Evolutionary conservation across 2,329 filamentous ascomycete genomes (phyloP), one percentile per base, ranked within the genome.

Genomic region (Ophiostoma montium): DNA sequence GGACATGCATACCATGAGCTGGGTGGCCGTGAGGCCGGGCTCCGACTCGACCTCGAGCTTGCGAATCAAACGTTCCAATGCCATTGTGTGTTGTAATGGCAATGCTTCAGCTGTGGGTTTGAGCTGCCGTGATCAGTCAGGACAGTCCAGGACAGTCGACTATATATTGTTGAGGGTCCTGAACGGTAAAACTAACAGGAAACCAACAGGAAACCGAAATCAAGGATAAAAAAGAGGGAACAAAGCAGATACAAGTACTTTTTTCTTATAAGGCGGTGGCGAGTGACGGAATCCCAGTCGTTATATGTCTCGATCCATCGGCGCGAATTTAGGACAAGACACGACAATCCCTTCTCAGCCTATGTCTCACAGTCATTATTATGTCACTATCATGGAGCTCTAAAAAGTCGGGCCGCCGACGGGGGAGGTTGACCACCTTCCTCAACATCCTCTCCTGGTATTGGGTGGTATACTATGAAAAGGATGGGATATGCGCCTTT

Each of bases 21-120:
- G 86, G 15, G 81, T 75, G 48, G 75, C 80, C 8, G 80, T 84
- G 59, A 95, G 73, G 42, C 86, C 86, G 1, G 82, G 77, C 64
- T 94, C 88, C 49, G 75, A 68, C 50, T 84, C 74, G 51, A 92
- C 84, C 42, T 84, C 80, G 50, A 89, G 62, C 69, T 78, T 88
- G 38, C 75, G 63, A 49, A 65, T 64, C 63, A 70, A 68, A 4
- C 41, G 36, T 13, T 35, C 45, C 11, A 49, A 7, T 3, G 32
- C 23, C 52, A 48, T 51, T 33, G 41, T 43, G n/a, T 3, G 30
- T 12, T 15, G 10, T 11, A 9, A 10, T 21, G 30, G 30, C 30
- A 7, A 16, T 21, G 27, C n/a, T n/a, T n/a, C n/a, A n/a, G n/a
- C n/a, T n/a, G n/a, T n/a, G n/a, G n/a, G n/a, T n/a, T n/a, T n/a